These are phyloP conservation scores for Russula abietina DNA, from an alignment of 768 basidiomycete genomes.

Conservation along the genomic window DNA sequence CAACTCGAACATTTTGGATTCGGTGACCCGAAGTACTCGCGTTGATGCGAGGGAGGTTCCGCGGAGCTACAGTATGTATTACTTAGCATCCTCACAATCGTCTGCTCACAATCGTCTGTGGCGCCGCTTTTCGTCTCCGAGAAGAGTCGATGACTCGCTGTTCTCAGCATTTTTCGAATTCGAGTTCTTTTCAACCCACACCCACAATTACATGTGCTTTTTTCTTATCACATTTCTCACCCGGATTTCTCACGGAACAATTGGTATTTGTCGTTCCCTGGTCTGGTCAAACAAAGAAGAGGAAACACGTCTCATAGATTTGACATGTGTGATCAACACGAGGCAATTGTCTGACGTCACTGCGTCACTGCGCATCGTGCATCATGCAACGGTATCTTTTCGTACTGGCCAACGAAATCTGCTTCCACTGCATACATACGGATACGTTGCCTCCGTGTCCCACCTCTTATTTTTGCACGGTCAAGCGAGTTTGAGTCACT, in stretches of 20 bases:
- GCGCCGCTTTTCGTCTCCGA: neutral
- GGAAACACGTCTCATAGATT: neutral
- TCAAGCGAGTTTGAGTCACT: neutral
- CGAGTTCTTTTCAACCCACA: neutral
- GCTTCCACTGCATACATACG: neutral
- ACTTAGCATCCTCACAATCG: neutral
- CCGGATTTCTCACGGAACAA: neutral
- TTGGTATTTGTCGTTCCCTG: neutral
- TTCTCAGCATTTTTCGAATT: neutral
- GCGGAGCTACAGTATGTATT: neutral
- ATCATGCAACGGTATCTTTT: neutral
- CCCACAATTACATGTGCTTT: neutral
- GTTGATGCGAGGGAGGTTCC: slow-evolving; percentile 9
- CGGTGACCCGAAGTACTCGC: neutral
- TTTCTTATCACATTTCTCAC: neutral
- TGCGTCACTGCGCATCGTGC: neutral
- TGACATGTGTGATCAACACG: neutral
- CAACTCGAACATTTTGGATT: neutral
- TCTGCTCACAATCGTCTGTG: neutral
- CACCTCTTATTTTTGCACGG: neutral
- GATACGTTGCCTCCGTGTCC: neutral
- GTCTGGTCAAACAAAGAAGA: neutral
- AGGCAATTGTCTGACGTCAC: slow-evolving; percentile 14
- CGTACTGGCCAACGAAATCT: neutral
- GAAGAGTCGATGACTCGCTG: neutral